Evolutionary conservation across 352 stramenopile genomes (phyloP), one percentile per base, ranked within the genome.

Genomic region (Globisporangium irregulare): DNA sequence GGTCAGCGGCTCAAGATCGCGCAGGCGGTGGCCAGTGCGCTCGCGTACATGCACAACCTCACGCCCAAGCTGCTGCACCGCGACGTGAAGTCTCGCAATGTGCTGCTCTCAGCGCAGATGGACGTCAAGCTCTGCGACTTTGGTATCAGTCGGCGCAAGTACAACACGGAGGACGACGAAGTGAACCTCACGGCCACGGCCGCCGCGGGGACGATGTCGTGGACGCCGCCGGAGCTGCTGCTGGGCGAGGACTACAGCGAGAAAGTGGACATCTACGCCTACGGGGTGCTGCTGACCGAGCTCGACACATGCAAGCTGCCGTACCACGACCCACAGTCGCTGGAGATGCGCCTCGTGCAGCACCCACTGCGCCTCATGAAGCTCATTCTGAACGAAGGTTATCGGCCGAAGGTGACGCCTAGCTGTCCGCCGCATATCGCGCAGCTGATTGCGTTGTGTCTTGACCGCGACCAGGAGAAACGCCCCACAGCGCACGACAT

Each of bases 231-330:
- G 5, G 80, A 90, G 61, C 64, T 90, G 71, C 62, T 90, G 9
- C 62, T 92, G 27, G 82, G 82, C 15, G 79, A 91, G 34, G 76
- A 82, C 27, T 95, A 89, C 73, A 83, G 71, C 15, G 84, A 95
- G 62, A 90, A 84, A 55, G 81, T 84, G 3, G 84, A 95, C 64
- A 88, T 94, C 27, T 94, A 94, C 68, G 92, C 86, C 57, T 87
- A 82, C 41, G 84, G 86, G 15, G 73, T 95, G n/a, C 64, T 95
- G 38, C 67, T 93, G 5, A 80, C 71, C 4, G 86, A 94, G 69
- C 69, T 95, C 29, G 84, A 95, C 68, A 92, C 86, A 58, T 89
- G 84, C 60, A 69, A 75, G 24, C 64, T 93, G 46, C 86, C 87
- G 64, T 94, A 90, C 38, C 77, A 90, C 51, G 80, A 92, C 67